phyloP scores from a whole-genome alignment of 2,329 filamentous ascomycete species.

The Penicillium verrucosum region DNA sequence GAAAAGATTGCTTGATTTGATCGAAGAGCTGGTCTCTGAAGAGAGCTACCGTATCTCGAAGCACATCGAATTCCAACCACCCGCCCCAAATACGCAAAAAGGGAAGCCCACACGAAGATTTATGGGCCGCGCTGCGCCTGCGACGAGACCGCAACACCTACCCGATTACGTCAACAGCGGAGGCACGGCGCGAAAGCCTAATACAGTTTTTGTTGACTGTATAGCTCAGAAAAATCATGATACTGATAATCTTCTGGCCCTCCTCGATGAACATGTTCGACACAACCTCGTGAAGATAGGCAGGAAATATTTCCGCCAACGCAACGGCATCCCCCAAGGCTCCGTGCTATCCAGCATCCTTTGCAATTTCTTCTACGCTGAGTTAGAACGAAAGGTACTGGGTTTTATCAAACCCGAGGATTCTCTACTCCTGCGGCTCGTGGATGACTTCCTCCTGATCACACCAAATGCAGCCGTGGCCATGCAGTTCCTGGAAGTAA shows the following conservation, averaged over 20 bases:
- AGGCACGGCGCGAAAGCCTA: slow-evolving; percentile 48
- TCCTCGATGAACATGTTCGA: slow-evolving; percentile 76
- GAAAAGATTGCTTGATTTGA: slow-evolving; percentile 63
- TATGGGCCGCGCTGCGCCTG: slow-evolving; percentile 51
- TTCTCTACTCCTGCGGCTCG: slow-evolving; percentile 72
- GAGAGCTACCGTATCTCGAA: slow-evolving; percentile 67
- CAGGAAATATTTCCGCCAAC: slow-evolving; percentile 84
- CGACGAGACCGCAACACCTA: slow-evolving; percentile 46
- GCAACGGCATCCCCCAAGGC: slow-evolving; percentile 85
- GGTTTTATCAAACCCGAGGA: slow-evolving; percentile 60
- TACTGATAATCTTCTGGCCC: slow-evolving; percentile 60
- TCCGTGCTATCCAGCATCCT: slow-evolving; percentile 81
- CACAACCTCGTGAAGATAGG: slow-evolving; percentile 84
- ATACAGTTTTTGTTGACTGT: slow-evolving; percentile 75
- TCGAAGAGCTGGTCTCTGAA: slow-evolving; percentile 56
- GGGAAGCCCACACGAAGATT: slow-evolving; percentile 46
- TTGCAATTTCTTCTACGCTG: slow-evolving; percentile 94
- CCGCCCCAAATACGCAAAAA: slow-evolving; percentile 20
- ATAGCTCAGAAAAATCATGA: slow-evolving; percentile 57
- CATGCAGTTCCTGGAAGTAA: slow-evolving; percentile 67
- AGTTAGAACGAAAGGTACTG: slow-evolving; percentile 70
- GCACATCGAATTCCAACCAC: slow-evolving; percentile 67
- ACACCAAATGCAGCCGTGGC: slow-evolving; percentile 68
- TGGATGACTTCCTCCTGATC: slow-evolving; percentile 91
- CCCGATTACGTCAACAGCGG: slow-evolving; percentile 42